A percentile compares a stretch with the other conserved stretches of the same genome.
Conservation (phyloP, 1,284 basidiomycete genomes). For the Pseudozyma sp. region DNA sequence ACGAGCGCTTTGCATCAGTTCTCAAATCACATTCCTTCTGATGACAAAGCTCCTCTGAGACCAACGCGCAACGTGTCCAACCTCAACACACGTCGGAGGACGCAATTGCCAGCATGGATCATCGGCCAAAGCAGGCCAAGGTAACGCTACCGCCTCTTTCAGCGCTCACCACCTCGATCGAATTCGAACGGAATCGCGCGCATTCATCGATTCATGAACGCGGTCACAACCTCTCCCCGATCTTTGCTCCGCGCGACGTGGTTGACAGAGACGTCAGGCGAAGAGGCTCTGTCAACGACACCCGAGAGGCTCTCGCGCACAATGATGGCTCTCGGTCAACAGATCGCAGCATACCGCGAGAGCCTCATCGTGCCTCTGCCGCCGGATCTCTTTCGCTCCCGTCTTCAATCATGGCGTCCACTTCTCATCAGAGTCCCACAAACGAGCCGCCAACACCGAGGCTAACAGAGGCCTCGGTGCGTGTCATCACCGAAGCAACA, state of each 20-base stretch:
- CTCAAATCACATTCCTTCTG: too few species aligned
- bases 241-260: neutral
- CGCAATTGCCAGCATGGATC: slow-evolving; percentile 14
- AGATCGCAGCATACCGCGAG: slow-evolving; percentile 4
- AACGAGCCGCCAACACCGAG: slow-evolving; percentile 1
- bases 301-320: neutral
- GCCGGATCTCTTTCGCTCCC: neutral
- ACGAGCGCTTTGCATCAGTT: neutral
- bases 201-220: neutral
- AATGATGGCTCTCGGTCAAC: slow-evolving; percentile 5
- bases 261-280: neutral
- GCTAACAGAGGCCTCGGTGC: neutral
- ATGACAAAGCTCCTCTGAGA: neutral
- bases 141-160: slow-evolving; percentile 42
- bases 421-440: neutral
- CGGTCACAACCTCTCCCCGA: neutral
- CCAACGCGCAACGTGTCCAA: neutral
- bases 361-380: too few species aligned
- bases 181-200: slow-evolving; percentile 14
- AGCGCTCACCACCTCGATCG: slow-evolving; percentile 34
- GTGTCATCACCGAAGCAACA: slow-evolving; percentile 13
- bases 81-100: neutral
- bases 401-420: neutral
- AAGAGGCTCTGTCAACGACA: neutral
- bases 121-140: slow-evolving; percentile 11